Evolutionary conservation across 306 rosid genomes (phyloP), one percentile per base, ranked within the genome.

Genomic region (Dryas octopetala): DNA sequence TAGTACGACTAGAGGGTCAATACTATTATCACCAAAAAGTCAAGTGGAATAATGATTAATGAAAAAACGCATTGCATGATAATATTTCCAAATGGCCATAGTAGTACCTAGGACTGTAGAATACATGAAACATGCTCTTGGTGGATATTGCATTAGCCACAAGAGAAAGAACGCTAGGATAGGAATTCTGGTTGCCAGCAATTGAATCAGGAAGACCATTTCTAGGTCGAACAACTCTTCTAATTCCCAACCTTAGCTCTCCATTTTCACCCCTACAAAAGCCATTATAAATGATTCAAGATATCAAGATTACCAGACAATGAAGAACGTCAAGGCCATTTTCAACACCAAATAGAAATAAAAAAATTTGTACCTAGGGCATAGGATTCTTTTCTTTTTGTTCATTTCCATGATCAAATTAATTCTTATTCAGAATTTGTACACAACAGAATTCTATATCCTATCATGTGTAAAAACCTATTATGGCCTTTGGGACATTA

Each of bases 101-200:
- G 52, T 53, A 60, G 57, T 90, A 94, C 98, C 98, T 94, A 81
- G 98, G 98, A 80, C 92, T 88, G 88, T 86, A 91, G 90, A 90
- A 90, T 76, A 94, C 96, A 90, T 90, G 95, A 82, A 94, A 94
- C 85, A 78, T 78, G 89, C 93, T 91, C 86, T 85, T 90, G 26
- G 93, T 76, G 45, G 97, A 84, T 79, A 90, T 81, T 74, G 98
- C 97, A 81, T 87, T 90, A 52, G 94, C 96, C 83, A 91, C 95
- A 16, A 80, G 79, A 63, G 97, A 85, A 40, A 91, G 90, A 83
- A 85, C 84, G 70, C 83, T 85, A 19, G 85, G 91, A 84, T 79
- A 83, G 40, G 89, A 83, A 77, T 82, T 94, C 84, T 83, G 93
- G 81, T 80, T 91, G 65, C 94, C 87, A 57, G 87, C 78, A 82